These are phyloP conservation scores for Euphorbia lathyris DNA, from an alignment of 345 rosid species.

Conservation along the genomic window DNA sequence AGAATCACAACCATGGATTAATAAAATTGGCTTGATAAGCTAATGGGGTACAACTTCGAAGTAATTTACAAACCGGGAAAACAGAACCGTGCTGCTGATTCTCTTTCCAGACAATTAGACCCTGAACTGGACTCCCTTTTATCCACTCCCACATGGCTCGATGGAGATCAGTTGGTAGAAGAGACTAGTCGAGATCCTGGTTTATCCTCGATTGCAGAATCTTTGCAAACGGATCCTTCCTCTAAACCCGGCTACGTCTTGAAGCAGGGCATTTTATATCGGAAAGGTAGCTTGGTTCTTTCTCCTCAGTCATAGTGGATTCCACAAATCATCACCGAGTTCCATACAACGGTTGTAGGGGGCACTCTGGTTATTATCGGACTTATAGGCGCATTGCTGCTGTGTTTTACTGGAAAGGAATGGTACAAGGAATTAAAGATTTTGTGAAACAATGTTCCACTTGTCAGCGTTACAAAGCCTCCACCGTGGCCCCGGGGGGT, in stretches of 20 bases:
- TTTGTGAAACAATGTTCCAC: background rate
- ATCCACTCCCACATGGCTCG: background rate
- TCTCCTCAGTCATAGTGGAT: background rate
- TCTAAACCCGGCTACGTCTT: background rate
- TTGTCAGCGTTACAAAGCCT: background rate
- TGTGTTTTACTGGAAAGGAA: background rate
- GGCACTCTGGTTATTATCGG: background rate
- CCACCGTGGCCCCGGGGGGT: background rate
- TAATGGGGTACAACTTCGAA: background rate
- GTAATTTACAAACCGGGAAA: background rate
- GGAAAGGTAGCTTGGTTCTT: background rate
- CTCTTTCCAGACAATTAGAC: background rate
- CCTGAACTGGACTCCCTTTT: background rate
- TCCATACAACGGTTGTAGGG: background rate
- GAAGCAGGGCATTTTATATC: background rate
- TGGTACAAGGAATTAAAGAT: background rate
- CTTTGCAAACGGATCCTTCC: background rate
- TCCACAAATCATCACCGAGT: background rate
- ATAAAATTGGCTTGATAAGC: background rate
- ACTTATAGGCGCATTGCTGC: background rate
- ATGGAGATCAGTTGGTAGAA: background rate
- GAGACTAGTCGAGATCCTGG: background rate
- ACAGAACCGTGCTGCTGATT: too few species aligned
- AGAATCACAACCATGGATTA: background rate
- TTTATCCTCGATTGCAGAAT: accelerated